Base-by-base conservation (phyloP, 495 filamentous ascomycete genomes). In the Penicillium parvum region DNA sequence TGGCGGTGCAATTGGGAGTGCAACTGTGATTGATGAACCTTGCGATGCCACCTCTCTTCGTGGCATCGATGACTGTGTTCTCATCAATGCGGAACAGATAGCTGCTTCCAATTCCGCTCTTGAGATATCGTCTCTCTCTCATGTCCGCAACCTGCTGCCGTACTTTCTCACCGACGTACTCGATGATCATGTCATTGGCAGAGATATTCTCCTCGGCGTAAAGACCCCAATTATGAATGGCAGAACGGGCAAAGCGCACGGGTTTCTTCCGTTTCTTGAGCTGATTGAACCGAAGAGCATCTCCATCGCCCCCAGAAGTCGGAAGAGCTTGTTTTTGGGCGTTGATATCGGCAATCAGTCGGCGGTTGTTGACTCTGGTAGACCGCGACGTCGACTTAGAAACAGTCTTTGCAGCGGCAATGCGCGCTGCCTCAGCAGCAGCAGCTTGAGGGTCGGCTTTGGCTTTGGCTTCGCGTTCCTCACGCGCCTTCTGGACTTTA, bases 191-290 rank as follows among this genome's bases (percentile, higher is more conserved):
- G 63, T 99, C 92, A 60, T 96, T 95, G 51, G 88, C 89, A 20
- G 88, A 75, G 45, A 99, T 99, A 53, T 95, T 91, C 65, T 97
- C 91, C 73, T 96, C 90, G 5, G 92, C 90, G 55, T 97, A 99
- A 27, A 99, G 68, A 20, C 92, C 92, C 92, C 92, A 99, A 57
- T 96, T 96, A 64, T 99, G 92, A 53, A 99, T 99, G 33, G 92
- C 94, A 17, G 94, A 97, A 5, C 92, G 82, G 37, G 90, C 92
- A 60, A 99, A 99, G 57, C 92, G 91, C 41, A 99, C 92, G 0
- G 91, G 90, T 71, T 99, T 99, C 81, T 97, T 97, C 35, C 92
- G 83, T 63, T 97, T 99, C 74, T 97, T 96, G 28, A 99, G 81
- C 70, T 97, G 94, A 64, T 99, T 99, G 78, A 99, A 99, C 15